Evolutionary conservation across 768 basidiomycete species (phyloP), one percentile per base, ranked within the genome.

Genomic region (Mycena belliarum): DNA sequence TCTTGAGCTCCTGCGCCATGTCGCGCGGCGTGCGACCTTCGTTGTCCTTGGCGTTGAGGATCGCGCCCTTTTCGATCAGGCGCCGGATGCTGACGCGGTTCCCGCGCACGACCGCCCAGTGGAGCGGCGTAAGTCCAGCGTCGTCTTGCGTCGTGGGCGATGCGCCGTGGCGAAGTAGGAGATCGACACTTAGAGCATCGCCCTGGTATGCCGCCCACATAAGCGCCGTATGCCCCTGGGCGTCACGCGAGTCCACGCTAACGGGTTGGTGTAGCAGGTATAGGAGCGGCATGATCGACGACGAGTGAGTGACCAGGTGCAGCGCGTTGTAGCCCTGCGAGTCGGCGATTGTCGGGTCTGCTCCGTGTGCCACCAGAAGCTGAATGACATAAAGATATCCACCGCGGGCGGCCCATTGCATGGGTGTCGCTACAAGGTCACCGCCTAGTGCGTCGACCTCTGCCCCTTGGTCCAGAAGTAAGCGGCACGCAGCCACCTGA

Each of bases 141-240:
- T 92, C 87, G 69, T 98, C 97, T 33, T 82, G 82, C 14, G 87
- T 72, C 57, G 85, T 85, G 1, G 88, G 79, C 56, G 85, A 90
- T 2, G 97, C 95, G 3, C 93, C 93, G 63, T 95, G 92, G 54
- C 87, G 83, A 49, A 99, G 80, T 40, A 99, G 74, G 44, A 98
- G 72, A 61, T 98, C 95, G 6, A 98, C 95, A 3, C 91, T 93
- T 32, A 98, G 82, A 2, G 94, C 95, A 68, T 99, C 97, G 44
- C 97, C 97, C 70, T 99, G 97, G 72, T 98, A 99, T 10, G 94
- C 93, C 6, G 97, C 97, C 97, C 97, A 99, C 93, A 98, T 97
- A 48, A 98, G 80, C 0, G 92, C 82, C 0, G 96, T 97, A 69
- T 98, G 97, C 0, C 97, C 97, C 66, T 93, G 90, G 1, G 87